Evolutionary conservation across 2,329 filamentous ascomycete genomes (phyloP).

Genomic region (Clonostachys byssicola): DNA sequence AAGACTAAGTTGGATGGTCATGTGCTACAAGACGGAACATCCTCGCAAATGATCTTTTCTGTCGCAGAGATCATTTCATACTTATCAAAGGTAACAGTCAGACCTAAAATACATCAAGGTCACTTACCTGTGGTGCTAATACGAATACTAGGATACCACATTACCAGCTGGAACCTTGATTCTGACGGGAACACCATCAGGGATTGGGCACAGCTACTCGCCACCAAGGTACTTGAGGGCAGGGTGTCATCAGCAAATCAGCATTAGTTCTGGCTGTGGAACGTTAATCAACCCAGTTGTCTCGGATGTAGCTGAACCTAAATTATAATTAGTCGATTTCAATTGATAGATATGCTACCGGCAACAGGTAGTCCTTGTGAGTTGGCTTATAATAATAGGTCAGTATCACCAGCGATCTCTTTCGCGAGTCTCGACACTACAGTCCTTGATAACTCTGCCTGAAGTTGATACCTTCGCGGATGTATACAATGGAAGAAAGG

Average conservation of each 20-base stretch:
- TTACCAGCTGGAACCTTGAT: constrained; percentile 17
- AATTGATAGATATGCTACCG: too few relatives aligned
- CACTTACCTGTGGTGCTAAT: neutral
- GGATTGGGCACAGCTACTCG: constrained; percentile 9
- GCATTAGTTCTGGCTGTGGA: constrained; percentile 11
- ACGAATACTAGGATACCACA: constrained; percentile 11
- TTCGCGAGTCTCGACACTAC: too few relatives aligned
- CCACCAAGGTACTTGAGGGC: constrained; percentile 10
- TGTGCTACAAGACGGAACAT: constrained; percentile 11
- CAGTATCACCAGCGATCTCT: too few relatives aligned
- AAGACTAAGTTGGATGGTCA: constrained; percentile 13
- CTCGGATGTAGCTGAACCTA: neutral
- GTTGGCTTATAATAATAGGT: too few relatives aligned
- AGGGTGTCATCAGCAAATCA: constrained; percentile 7
- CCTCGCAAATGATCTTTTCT: constrained; percentile 16
- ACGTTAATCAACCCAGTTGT: constrained; percentile 12
- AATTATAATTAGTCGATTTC: neutral
- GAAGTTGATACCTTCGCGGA: too few relatives aligned
- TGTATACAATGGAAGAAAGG: too few relatives aligned
- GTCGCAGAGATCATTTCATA: constrained; percentile 19
- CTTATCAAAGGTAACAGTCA: constrained; percentile 5
- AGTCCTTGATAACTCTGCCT: too few relatives aligned
- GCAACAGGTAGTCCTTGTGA: too few relatives aligned
- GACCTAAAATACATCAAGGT: neutral
- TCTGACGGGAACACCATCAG: constrained; percentile 17